Percentiles rank a stretch among this genome's conserved stretches.
phyloP scores from a whole-genome alignment of 805 yeast genomes.

The Cyberlindnera amylophila region DNA sequence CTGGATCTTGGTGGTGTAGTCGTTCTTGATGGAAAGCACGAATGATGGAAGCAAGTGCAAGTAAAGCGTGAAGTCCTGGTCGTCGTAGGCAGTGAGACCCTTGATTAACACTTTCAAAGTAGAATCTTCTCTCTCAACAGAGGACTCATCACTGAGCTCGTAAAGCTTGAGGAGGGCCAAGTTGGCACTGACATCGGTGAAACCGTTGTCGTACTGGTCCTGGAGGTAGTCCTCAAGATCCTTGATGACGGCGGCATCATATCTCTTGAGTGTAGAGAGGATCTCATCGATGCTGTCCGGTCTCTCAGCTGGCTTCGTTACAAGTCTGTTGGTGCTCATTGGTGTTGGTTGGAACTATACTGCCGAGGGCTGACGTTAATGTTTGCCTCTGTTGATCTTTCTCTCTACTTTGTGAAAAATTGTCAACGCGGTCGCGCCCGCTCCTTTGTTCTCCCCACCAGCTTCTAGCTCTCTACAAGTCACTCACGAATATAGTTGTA shows the following conservation, averaged over 20 bases:
- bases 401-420: conserved; percentile 1
- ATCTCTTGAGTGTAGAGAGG: conserved; percentile 40
- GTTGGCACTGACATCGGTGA: conserved; percentile 40
- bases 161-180: conserved; percentile 44
- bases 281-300: conserved; percentile 39
- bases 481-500: not conserved
- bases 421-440: conserved; percentile 1
- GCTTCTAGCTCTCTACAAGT: not conserved
- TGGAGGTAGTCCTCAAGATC: conserved; percentile 42
- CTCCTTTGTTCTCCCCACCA: not conserved
- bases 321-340: conserved; percentile 32
- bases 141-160: conserved; percentile 33
- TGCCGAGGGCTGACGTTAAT: not conserved
- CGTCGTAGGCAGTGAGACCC: conserved; percentile 38
- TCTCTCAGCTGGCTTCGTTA: conserved; percentile 33
- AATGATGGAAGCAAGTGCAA: conserved; percentile 43
- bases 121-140: conserved; percentile 35
- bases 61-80: conserved; percentile 40
- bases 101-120: conserved; percentile 37
- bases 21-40: conserved; percentile 27
- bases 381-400: not conserved
- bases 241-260: conserved; percentile 39
- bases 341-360: not conserved
- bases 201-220: conserved; percentile 35
- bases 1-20: conserved; percentile 25